These are phyloP conservation scores for Pseudogymnoascus sp. DNA, from an alignment of 2,329 filamentous ascomycete species.

Conservation along the genomic window DNA sequence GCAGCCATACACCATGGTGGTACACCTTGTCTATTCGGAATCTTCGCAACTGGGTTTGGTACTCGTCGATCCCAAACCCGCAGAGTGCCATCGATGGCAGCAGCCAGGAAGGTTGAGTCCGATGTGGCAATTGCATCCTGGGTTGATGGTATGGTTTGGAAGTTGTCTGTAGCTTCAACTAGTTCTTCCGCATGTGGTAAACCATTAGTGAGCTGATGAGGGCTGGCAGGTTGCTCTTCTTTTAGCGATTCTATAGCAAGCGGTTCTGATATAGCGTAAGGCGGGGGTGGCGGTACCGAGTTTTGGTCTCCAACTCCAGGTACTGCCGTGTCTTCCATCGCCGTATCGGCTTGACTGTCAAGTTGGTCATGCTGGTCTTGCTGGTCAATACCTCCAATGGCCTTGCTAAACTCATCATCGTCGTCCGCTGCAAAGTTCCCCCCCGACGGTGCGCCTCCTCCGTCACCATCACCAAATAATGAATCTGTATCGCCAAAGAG, in stretches of 20 bases:
- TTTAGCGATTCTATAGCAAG: constrained; percentile 2
- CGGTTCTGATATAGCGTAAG: constrained; percentile 16
- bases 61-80: constrained; percentile 89
- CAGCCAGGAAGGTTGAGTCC: constrained; percentile 76
- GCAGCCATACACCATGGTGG: constrained; percentile 97
- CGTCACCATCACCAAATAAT: constrained; percentile 75
- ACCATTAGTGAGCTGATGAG: constrained; percentile 33
- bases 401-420: constrained; percentile 70
- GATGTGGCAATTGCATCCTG: constrained; percentile 52
- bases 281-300: constrained; percentile 14
- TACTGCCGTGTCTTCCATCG: constrained; percentile 20
- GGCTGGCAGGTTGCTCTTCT: neutral
- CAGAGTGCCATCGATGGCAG: constrained; percentile 77
- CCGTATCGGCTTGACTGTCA: constrained; percentile 8
- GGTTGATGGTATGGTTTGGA: constrained; percentile 30
- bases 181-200: constrained; percentile 40
- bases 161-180: constrained; percentile 24
- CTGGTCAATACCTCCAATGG: constrained; percentile 46
- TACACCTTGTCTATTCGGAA: constrained; percentile 62
- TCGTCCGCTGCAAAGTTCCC: constrained; percentile 70
- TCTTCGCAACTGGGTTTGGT: constrained; percentile 67
- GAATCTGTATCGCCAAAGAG: constrained; percentile 71
- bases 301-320: neutral
- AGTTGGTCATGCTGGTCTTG: constrained; percentile 19
- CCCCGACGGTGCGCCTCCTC: constrained; percentile 40